Percentiles rank a stretch among this genome's conserved stretches.
Conservation (phyloP, 1,139 yeast genomes). For the Geotrichum histeridarum region DNA sequence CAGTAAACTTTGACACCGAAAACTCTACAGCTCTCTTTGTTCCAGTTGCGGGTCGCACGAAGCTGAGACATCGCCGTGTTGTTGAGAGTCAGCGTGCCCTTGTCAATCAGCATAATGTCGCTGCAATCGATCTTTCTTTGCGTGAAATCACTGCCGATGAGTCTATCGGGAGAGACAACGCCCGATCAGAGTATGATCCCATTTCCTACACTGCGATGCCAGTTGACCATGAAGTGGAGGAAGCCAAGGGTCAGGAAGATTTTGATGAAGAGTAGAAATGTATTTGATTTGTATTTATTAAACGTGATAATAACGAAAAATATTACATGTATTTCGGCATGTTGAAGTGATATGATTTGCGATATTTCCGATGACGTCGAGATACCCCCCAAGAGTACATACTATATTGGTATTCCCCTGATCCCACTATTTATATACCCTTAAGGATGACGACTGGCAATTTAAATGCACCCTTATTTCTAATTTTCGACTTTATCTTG, state of each 20-base stretch:
- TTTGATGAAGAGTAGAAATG: background rate
- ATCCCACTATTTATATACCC: background rate
- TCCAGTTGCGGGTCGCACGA: conserved; percentile 74
- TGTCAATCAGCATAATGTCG: conserved; percentile 45
- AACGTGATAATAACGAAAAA: too few relatives aligned
- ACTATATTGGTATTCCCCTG: background rate
- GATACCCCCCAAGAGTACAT: too few relatives aligned
- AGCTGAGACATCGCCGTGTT: conserved; percentile 77
- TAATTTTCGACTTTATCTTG: background rate
- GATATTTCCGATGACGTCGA: too few relatives aligned
- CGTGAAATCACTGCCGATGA: conserved; percentile 74
- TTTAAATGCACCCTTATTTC: background rate
- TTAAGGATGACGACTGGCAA: background rate
- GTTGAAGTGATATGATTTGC: too few relatives aligned
- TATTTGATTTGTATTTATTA: background rate
- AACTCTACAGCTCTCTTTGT: conserved; percentile 66
- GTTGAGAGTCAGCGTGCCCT: conserved; percentile 49
- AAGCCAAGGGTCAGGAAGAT: conserved; percentile 15
- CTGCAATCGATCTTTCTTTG: conserved; percentile 52
- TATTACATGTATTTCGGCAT: too few relatives aligned
- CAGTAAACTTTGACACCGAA: conserved; percentile 49
- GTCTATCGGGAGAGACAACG: conserved; percentile 58
- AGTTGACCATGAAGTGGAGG: conserved; percentile 21
- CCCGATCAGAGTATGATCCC: conserved; percentile 70
- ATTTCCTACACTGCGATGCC: conserved; percentile 38